Conservation (phyloP, 805 yeast species). For the Hanseniaspora valbyensis region DNA sequence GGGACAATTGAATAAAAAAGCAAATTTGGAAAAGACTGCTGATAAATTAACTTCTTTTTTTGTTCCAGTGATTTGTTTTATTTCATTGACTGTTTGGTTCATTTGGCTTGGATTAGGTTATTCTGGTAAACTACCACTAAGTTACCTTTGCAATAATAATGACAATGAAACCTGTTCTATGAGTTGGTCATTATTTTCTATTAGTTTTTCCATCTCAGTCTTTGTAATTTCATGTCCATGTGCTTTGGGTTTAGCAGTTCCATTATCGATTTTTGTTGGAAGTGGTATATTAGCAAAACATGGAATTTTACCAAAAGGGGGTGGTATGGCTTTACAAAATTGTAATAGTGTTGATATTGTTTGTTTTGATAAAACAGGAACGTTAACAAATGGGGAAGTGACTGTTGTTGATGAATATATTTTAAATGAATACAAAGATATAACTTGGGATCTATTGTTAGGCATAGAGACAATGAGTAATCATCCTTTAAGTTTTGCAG, state of each 20-base stretch:
- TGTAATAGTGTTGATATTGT: slow-evolving; percentile 52
- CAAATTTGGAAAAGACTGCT: slow-evolving; percentile 53
- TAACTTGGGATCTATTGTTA: not conserved
- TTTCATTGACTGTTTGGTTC: slow-evolving; percentile 56
- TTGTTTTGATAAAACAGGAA: slow-evolving; percentile 73
- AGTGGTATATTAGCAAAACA: slow-evolving; percentile 66
- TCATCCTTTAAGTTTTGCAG: slow-evolving; percentile 59
- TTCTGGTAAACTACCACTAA: slow-evolving; percentile 41
- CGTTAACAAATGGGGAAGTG: slow-evolving; percentile 52
- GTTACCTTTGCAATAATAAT: slow-evolving; percentile 52
- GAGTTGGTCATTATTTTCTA: slow-evolving; percentile 65
- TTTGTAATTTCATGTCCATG: slow-evolving; percentile 81
- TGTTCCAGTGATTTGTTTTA: slow-evolving; percentile 54
- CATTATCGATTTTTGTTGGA: slow-evolving; percentile 72
- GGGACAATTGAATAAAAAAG: slow-evolving; percentile 63
- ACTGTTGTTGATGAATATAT: slow-evolving; percentile 24
- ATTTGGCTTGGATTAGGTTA: slow-evolving; percentile 55
- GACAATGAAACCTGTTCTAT: slow-evolving; percentile 34
- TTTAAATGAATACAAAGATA: slow-evolving; percentile 35
- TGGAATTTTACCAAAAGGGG: slow-evolving; percentile 69
- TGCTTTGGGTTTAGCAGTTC: slow-evolving; percentile 77
- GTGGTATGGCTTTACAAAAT: slow-evolving; percentile 74
- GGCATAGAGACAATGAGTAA: slow-evolving; percentile 49
- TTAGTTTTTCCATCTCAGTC: slow-evolving; percentile 66
- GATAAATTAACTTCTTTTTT: slow-evolving; percentile 59